These are phyloP conservation scores for Lentinula edodes DNA, from an alignment of 768 basidiomycete genomes.

Conservation along the genomic window DNA sequence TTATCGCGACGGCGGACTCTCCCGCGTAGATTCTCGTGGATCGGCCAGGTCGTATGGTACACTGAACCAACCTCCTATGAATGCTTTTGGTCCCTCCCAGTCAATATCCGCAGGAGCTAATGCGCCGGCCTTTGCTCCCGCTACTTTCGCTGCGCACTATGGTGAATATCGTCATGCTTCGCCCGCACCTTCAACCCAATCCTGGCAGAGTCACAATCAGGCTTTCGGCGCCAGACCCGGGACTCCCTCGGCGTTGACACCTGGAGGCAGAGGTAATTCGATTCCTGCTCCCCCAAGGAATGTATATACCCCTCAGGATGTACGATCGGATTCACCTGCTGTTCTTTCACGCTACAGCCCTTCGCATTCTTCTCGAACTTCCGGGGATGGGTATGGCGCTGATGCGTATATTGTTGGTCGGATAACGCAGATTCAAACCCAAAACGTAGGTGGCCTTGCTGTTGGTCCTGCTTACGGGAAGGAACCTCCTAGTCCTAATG, in stretches of 20 bases:
- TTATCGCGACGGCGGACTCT: neutral
- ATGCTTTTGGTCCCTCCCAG: neutral
- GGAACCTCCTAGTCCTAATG: neutral
- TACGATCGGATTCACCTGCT: neutral
- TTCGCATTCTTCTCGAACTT: neutral
- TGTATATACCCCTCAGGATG: neutral
- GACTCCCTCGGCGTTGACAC: constrained; percentile 1
- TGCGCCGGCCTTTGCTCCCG: neutral
- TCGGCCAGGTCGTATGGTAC: neutral
- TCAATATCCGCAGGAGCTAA: neutral
- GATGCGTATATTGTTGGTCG: neutral
- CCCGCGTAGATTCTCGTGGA: neutral
- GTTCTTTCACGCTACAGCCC: neutral
- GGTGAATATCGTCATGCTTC: neutral
- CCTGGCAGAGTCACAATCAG: neutral
- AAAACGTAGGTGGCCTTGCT: neutral
- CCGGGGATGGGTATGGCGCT: neutral
- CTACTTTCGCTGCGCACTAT: neutral
- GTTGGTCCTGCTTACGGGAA: neutral
- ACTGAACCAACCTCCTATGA: neutral
- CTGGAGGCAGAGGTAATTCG: neutral
- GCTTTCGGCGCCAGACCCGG: neutral
- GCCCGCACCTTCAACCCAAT: neutral
- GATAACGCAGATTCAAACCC: neutral
- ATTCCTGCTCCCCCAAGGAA: neutral